phyloP scores from a whole-genome alignment of 345 rosid species.

The Pseudoturritis turrita region DNA sequence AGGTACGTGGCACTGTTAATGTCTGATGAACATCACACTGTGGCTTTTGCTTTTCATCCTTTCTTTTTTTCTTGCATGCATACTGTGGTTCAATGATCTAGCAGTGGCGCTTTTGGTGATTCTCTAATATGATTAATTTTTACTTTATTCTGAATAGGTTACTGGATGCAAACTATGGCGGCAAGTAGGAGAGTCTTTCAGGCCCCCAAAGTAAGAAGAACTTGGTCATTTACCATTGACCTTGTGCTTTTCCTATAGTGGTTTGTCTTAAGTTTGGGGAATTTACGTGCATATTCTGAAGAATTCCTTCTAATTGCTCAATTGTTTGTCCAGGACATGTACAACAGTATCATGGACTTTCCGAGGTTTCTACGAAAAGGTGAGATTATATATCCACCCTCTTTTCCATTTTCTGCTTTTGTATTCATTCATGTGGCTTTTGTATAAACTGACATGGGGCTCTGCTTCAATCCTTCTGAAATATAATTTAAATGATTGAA shows the following conservation, averaged over 20 bases:
- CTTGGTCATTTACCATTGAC: background rate
- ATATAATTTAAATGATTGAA: background rate
- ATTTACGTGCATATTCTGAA: background rate
- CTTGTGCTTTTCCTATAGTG: constrained; percentile 8
- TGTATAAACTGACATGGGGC: background rate
- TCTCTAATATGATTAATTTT: background rate
- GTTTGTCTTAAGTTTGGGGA: background rate
- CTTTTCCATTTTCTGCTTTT: background rate
- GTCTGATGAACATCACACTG: background rate
- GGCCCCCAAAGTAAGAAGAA: constrained; percentile 87
- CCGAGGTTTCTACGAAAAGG: constrained; percentile 94
- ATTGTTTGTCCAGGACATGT: constrained; percentile 63
- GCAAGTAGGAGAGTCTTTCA: constrained; percentile 93
- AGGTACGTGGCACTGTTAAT: constrained; percentile 47
- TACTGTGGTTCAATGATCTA: background rate
- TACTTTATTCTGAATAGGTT: constrained; percentile 48
- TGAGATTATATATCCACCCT: constrained; percentile 22
- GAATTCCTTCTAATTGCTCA: constrained; percentile 12
- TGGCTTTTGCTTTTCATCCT: background rate
- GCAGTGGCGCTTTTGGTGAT: background rate
- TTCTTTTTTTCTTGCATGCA: background rate
- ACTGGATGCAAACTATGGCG: constrained; percentile 86
- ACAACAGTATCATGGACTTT: constrained; percentile 98
- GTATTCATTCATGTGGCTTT: background rate
- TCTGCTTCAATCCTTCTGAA: background rate